A percentile compares a stretch with the other conserved stretches of the same genome.
phyloP scores from a whole-genome alignment of 2,329 filamentous ascomycete species.

The Phyllosticta citribraziliensis region DNA sequence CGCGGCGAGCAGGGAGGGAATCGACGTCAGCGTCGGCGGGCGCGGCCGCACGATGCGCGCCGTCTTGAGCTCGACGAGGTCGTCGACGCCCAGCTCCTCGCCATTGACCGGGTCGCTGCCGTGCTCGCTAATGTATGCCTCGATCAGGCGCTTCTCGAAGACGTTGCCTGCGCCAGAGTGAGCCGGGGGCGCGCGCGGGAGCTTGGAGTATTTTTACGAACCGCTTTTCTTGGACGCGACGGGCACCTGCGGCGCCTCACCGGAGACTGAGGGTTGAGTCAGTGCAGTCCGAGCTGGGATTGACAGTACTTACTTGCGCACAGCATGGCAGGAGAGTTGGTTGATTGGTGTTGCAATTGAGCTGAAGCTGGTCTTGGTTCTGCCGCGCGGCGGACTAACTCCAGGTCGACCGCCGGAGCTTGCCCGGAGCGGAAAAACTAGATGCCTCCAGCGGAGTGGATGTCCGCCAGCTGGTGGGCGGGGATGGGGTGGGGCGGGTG shows the following conservation, averaged over 20 bases:
- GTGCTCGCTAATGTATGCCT: slow-evolving; percentile 88
- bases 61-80: slow-evolving; percentile 80
- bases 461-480: no score
- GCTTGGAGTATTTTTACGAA: slow-evolving; percentile 35
- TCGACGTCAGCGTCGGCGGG: slow-evolving; percentile 88
- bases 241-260: slow-evolving; percentile 88
- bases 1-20: slow-evolving; percentile 82
- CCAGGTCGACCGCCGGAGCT: background rate
- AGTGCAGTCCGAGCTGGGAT: background rate
- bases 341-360: background rate
- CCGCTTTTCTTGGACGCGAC: slow-evolving; percentile 93
- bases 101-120: slow-evolving; percentile 86
- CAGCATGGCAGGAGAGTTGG: slow-evolving; percentile 18
- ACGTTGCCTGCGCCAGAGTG: slow-evolving; percentile 55
- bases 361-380: background rate
- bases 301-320: slow-evolving; percentile 27
- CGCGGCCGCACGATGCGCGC: slow-evolving; percentile 76
- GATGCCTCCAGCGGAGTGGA: background rate
- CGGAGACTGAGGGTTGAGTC: slow-evolving; percentile 59
- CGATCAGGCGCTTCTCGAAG: slow-evolving; percentile 90
- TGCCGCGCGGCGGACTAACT: background rate
- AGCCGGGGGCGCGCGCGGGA: slow-evolving; percentile 16
- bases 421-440: background rate
- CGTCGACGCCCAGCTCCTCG: slow-evolving; percentile 71
- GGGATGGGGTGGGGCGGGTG: no score